phyloP scores from a whole-genome alignment of 2,329 filamentous ascomycete genomes.

The Chaetomium sp. region DNA sequence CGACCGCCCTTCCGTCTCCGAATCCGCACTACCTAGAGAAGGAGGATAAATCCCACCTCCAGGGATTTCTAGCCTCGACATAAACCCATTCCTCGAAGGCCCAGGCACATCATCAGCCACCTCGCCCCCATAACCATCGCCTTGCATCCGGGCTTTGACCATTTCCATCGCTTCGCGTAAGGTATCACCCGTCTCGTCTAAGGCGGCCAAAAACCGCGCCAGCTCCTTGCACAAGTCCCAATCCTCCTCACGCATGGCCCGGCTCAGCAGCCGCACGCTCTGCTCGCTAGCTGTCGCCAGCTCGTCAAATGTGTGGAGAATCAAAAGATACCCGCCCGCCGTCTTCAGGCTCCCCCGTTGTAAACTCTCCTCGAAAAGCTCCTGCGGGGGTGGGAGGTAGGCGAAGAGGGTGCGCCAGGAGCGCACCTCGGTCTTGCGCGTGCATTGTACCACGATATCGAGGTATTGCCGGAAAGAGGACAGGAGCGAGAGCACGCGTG shows the following conservation, averaged over 20 bases:
- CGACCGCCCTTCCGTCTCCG: conserved; percentile 19
- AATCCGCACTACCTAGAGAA: conserved; percentile 17
- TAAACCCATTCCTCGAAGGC: conserved; percentile 26
- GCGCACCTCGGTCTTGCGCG: conserved; percentile 89
- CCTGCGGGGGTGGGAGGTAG: conserved; percentile 81
- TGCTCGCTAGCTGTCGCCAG: conserved; percentile 64
- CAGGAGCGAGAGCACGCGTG: conserved; percentile 55
- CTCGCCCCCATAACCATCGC: conserved; percentile 24
- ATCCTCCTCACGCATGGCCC: conserved; percentile 77
- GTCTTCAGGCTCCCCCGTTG: conserved; percentile 84
- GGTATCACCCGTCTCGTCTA: conserved; percentile 80
- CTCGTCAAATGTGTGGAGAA: conserved; percentile 78
- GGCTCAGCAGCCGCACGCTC: conserved; percentile 70
- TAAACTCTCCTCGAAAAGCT: conserved; percentile 89
- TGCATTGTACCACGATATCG: conserved; percentile 94
- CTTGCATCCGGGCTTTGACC: conserved; percentile 39
- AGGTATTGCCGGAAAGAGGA: conserved; percentile 80
- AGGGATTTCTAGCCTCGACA: conserved; percentile 26
- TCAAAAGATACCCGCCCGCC: conserved; percentile 90
- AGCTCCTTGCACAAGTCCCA: conserved; percentile 96
- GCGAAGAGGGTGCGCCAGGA: conserved; percentile 93
- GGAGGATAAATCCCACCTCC: conserved; percentile 17
- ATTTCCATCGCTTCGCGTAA: conserved; percentile 65
- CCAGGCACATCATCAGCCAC: conserved; percentile 25
- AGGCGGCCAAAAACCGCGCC: conserved; percentile 85